A percentile compares a stretch with the other conserved stretches of the same genome.
These are phyloP conservation scores for Phragmites australis DNA, from an alignment of 176 grass and related monocot genomes.

Conservation along the genomic window DNA sequence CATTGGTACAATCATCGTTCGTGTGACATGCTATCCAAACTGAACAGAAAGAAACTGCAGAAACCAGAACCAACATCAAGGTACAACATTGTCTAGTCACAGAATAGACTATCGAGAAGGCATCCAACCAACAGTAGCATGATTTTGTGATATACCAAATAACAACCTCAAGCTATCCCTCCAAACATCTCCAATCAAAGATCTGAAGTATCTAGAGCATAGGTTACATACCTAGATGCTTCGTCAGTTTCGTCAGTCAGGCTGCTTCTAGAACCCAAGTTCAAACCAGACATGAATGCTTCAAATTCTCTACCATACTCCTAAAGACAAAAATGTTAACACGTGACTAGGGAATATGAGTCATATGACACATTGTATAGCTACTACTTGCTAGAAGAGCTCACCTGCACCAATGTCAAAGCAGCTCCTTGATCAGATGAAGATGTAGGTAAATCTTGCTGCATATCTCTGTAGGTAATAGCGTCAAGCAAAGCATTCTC, in stretches of 20 bases:
- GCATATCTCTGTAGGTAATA: background rate
- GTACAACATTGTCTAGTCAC: background rate
- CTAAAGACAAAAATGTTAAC: background rate
- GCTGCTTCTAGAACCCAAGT: too few species aligned
- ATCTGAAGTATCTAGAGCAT: background rate
- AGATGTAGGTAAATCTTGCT: background rate
- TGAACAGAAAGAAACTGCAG: background rate
- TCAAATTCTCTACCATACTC: background rate
- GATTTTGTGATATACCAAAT: too few species aligned
- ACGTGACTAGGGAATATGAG: background rate
- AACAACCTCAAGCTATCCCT: background rate
- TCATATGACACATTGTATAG: background rate
- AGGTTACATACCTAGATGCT: background rate
- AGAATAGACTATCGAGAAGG: background rate
- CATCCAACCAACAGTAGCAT: too few species aligned
- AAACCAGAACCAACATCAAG: background rate
- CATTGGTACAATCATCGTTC: background rate
- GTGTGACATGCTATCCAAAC: background rate
- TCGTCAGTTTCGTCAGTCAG: background rate
- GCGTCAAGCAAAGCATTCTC: background rate
- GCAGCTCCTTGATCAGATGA: background rate
- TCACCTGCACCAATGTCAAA: constrained; percentile 8
- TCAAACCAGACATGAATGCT: too few species aligned
- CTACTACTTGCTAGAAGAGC: background rate
- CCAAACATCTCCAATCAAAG: background rate